Percentiles rank a stretch among this genome's conserved stretches.
These are phyloP conservation scores for Prunus persica DNA, from an alignment of 306 rosid genomes.

Conservation along the genomic window Prunus_persica_NCBIv2 NC_034013.1:4487001-4487500, in stretches of 20 bases:
- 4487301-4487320: constrained; percentile 85
- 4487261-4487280: constrained; percentile 86
- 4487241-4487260: constrained; percentile 77
- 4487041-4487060: constrained; percentile 51
- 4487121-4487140: constrained; percentile 87
- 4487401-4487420: constrained; percentile 99
- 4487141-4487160: constrained; percentile 59
- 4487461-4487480: constrained; percentile 80
- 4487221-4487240: constrained; percentile 88
- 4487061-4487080: constrained; percentile 46
- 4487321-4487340: constrained; percentile 78
- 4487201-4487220: constrained; percentile 94
- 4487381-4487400: constrained; percentile 90
- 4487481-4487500: constrained; percentile 88
- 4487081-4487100: constrained; percentile 59
- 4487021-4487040: constrained; percentile 54
- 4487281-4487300: constrained; percentile 53
- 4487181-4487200: constrained; percentile 75
- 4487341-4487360: constrained; percentile 68
- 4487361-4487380: constrained; percentile 89
- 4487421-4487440: constrained; percentile 88
- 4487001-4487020: constrained; percentile 53
- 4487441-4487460: constrained; percentile 71
- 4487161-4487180: constrained; percentile 72
- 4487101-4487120: constrained; percentile 78